Percentiles rank a stretch among this genome's conserved stretches.
phyloP scores from a whole-genome alignment of 257 asterid species.

The Primulina huaijiensis region DNA sequence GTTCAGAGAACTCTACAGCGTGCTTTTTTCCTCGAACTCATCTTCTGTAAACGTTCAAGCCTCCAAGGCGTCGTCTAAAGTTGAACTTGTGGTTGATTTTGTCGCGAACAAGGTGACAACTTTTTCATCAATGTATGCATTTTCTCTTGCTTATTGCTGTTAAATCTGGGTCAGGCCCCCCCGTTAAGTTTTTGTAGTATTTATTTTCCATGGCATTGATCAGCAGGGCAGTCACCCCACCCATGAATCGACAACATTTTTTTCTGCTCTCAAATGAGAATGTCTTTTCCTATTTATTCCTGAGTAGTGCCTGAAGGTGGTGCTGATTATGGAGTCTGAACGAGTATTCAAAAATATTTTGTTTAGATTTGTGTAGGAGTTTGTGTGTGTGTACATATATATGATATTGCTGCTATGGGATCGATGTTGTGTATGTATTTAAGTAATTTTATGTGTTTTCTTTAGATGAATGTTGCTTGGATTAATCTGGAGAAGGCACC shows the following conservation, averaged over 20 bases:
- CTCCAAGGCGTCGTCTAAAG: conserved; percentile 37
- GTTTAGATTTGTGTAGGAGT: neutral
- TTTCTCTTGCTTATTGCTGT: conserved; percentile 1
- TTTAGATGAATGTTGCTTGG: conserved; percentile 91
- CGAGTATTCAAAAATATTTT: neutral
- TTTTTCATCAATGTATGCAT: neutral
- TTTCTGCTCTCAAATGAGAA: neutral
- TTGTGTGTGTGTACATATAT: neutral
- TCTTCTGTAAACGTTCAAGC: conserved; percentile 24
- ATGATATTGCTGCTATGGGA: neutral
- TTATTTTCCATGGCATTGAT: neutral
- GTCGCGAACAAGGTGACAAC: conserved; percentile 57
- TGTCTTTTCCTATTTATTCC: neutral
- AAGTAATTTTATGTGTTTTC: conserved; percentile 25
- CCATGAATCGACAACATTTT: neutral
- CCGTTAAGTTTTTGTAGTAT: too few relatives aligned
- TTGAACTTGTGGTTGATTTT: conserved; percentile 74
- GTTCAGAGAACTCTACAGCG: conserved; percentile 56
- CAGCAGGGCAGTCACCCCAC: neutral
- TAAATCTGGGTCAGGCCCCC: too few relatives aligned
- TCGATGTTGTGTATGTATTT: conserved; percentile 16
- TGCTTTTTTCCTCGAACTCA: conserved; percentile 35
- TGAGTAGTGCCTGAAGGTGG: conserved; percentile 13
- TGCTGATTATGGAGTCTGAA: neutral
- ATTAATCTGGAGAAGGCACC: conserved; percentile 33